Base-by-base conservation (phyloP, 805 yeast genomes). In the Candida endomychidarum region DNA sequence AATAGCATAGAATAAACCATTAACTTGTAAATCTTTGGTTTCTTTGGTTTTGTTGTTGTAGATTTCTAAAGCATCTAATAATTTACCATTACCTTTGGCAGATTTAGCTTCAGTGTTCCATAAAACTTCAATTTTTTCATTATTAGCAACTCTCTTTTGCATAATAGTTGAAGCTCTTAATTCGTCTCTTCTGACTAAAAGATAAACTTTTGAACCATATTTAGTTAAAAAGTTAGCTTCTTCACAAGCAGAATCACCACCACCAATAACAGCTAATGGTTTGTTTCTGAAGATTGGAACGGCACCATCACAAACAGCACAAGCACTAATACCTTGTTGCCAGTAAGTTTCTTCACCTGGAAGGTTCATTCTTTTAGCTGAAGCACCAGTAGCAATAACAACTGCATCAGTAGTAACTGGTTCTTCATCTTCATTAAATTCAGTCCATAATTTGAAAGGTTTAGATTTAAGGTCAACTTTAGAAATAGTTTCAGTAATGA, bases 291-390 rank as follows among this genome's bases (percentile, higher is more conserved):
- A 93, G 55, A 93, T 90, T 54, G 99, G 99, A 36, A 93, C 95
- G 23, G 99, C 99, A 68, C 99, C 99, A 63, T 93, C 99, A 72
- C 99, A 93, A 47, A 93, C 99, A 28, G 99, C 99, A 75, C 99
- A 93, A 12, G 99, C 99, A 53, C 96, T 86, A 52, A 93, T 93
- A 66, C 99, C 99, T 64, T 84, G 85, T 75, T 93, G 99, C 99
- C 99, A 93, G 79, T 93, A 93, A 24, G 78, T 77, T 52, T 93
- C 98, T 73, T 93, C 99, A 56, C 99, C 99, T 44, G 97, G 96
- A 47, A 93, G 73, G 61, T 78, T 69, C 70, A 93, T 77, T 74
- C 99, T 86, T 77, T 83, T 88, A 44, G 99, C 99, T 28, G 96
- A 84, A 16, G 99, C 99, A 61, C 99, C 99, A 34, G 99, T 93